These are phyloP conservation scores for Schwanniomyces vanrijiae DNA, from an alignment of 805 yeast genomes.

Conservation along the genomic window DNA sequence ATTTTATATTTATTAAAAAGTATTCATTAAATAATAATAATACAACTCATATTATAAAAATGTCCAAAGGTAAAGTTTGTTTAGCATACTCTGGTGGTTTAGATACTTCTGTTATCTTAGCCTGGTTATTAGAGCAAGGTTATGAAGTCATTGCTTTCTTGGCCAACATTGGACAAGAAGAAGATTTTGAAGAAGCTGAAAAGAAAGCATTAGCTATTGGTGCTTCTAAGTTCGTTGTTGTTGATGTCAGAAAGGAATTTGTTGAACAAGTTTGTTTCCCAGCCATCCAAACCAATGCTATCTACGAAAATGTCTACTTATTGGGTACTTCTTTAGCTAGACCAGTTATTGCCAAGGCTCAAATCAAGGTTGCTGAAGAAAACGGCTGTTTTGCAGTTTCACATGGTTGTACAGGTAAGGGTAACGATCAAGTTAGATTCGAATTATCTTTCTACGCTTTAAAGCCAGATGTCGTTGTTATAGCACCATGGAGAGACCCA, in stretches of 20 bases:
- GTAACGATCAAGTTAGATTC: slow-evolving; percentile 98
- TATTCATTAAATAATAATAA: neutral
- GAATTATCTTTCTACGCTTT: slow-evolving; percentile 96
- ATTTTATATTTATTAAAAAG: slow-evolving; percentile 2
- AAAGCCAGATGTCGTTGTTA: slow-evolving; percentile 94
- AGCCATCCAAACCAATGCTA: slow-evolving; percentile 96
- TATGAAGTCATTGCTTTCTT: slow-evolving; percentile 97
- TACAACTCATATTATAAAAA: slow-evolving; percentile 21
- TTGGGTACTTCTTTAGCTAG: slow-evolving; percentile 98
- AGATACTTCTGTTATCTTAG: slow-evolving; percentile 95
- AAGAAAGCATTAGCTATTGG: slow-evolving; percentile 95
- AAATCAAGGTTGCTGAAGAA: slow-evolving; percentile 92
- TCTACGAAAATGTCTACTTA: slow-evolving; percentile 94
- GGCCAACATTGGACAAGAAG: slow-evolving; percentile 99
- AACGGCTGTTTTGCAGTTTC: slow-evolving; percentile 98
- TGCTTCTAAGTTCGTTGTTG: slow-evolving; percentile 92
- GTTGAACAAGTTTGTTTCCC: slow-evolving; percentile 93
- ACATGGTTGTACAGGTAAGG: slow-evolving; percentile 99
- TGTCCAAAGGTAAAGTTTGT: slow-evolving; percentile 99
- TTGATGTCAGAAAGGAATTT: slow-evolving; percentile 92
- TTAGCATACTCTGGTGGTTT: slow-evolving; percentile 99
- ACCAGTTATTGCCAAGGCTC: slow-evolving; percentile 98
- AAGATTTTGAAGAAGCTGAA: slow-evolving; percentile 96
- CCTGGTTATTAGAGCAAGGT: slow-evolving; percentile 97
- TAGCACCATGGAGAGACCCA: slow-evolving; percentile 99